Evolutionary conservation across 495 filamentous ascomycete species (phyloP).

Genomic region (Darksidea phi): DNA sequence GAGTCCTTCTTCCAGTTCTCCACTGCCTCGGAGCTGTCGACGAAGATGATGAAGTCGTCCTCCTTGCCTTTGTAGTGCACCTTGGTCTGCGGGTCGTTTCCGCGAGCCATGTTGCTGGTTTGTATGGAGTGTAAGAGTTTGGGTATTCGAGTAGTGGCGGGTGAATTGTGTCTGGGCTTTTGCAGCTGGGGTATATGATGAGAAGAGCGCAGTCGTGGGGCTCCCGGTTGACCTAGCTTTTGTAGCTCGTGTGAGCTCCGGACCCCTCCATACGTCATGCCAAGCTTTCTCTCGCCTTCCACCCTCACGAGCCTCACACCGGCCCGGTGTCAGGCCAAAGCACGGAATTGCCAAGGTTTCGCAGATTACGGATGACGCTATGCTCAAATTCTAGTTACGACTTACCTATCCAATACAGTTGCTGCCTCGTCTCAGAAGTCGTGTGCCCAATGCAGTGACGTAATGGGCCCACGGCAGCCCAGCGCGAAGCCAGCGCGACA

Average conservation of each 20-base stretch:
- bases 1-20: constrained; percentile 82
- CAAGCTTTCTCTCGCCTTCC: not conserved
- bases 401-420: constrained; percentile 4
- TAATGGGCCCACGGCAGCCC: not conserved
- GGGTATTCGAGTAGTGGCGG: constrained; percentile 7
- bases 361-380: constrained; percentile 9
- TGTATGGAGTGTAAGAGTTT: constrained; percentile 1
- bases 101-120: constrained; percentile 66
- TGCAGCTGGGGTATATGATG: not conserved
- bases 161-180: not conserved
- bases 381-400: not conserved
- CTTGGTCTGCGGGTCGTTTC: constrained; percentile 71
- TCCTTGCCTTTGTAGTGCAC: constrained; percentile 85
- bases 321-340: not conserved
- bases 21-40: constrained; percentile 69
- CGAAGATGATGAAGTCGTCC: constrained; percentile 89
- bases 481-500: not conserved
- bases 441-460: constrained; percentile 2
- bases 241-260: constrained; percentile 20
- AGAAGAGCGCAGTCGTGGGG: not conserved
- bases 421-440: not conserved
- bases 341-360: not conserved
- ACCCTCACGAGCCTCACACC: constrained; percentile 15
- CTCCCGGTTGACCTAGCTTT: constrained; percentile 6
- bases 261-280: constrained; percentile 5